Percentiles rank a stretch among this genome's conserved stretches.
Evolutionary conservation across 1,284 basidiomycete genomes (phyloP).

Genomic region (Ustilago cynodontis): DNA sequence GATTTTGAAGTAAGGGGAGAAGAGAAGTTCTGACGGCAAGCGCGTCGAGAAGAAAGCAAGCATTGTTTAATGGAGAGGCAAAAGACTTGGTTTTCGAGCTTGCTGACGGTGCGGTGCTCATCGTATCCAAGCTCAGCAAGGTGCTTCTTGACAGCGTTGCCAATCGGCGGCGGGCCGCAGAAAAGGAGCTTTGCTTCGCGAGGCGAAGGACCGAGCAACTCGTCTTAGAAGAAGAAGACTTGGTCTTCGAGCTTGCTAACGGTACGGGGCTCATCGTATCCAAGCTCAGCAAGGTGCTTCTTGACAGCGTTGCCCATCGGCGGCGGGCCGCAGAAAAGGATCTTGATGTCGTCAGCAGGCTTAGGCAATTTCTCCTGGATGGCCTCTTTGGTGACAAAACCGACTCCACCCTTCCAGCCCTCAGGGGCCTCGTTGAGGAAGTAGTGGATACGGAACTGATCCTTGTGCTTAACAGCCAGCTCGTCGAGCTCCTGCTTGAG

Average conservation of each 20-base stretch:
- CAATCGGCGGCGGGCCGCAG: constrained; percentile 86
- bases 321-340: constrained; percentile 78
- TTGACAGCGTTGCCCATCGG: constrained; percentile 98
- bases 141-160: constrained; percentile 95
- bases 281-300: constrained; percentile 87
- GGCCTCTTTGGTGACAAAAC: constrained; percentile 94
- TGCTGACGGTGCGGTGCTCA: constrained; percentile 81
- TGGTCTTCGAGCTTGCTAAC: constrained; percentile 72
- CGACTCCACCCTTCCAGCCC: constrained; percentile 86
- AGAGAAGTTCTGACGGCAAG: not conserved
- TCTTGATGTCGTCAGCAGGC: constrained; percentile 67
- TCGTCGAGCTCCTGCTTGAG: constrained; percentile 87
- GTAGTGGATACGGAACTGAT: constrained; percentile 82
- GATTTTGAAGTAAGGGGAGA: not conserved
- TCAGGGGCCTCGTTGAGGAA: constrained; percentile 92
- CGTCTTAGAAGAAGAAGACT: constrained; percentile 64
- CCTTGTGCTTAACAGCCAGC: constrained; percentile 77
- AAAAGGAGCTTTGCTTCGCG: not conserved
- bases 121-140: constrained; percentile 88
- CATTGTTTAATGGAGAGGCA: not conserved
- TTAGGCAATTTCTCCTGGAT: constrained; percentile 76
- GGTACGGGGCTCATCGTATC: constrained; percentile 87
- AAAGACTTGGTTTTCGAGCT: constrained; percentile 64
- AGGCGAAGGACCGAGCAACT: not conserved
- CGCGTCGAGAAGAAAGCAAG: not conserved